Evolutionary conservation across 345 rosid genomes (phyloP).

Genomic region (Balakata baccata): DNA sequence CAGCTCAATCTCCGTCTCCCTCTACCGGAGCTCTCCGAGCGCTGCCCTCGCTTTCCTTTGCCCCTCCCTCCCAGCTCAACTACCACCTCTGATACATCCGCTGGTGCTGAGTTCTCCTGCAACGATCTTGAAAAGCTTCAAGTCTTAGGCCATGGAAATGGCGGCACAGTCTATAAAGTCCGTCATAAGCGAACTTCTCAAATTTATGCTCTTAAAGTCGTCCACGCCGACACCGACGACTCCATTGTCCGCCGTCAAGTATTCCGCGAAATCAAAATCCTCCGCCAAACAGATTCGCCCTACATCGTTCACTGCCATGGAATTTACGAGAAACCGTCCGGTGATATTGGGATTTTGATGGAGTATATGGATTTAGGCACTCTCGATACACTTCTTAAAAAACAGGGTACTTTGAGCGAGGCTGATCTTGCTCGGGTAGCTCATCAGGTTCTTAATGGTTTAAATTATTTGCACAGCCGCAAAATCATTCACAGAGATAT

Average conservation of each 20-base stretch:
- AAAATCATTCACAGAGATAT: conserved; percentile 81
- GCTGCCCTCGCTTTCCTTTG: conserved; percentile 47
- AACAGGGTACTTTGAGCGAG: conserved; percentile 53
- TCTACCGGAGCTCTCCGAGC: conserved; percentile 45
- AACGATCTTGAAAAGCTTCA: conserved; percentile 62
- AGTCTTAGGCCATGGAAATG: conserved; percentile 83
- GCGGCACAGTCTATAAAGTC: conserved; percentile 77
- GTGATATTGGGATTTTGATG: conserved; percentile 65
- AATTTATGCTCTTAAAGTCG: conserved; percentile 64
- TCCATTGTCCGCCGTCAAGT: conserved; percentile 55
- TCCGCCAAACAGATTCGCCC: conserved; percentile 74
- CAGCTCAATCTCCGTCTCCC: conserved; percentile 83
- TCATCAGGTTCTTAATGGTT: conserved; percentile 58
- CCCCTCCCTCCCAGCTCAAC: conserved; percentile 45
- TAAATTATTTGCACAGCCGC: conserved; percentile 56
- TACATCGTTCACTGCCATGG: conserved; percentile 57
- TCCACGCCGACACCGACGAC: conserved; percentile 54
- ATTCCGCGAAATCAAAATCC: conserved; percentile 71
- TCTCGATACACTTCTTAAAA: conserved; percentile 45
- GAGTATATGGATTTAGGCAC: conserved; percentile 84
- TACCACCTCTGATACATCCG: conserved; percentile 5
- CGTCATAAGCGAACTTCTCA: conserved; percentile 52
- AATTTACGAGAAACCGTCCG: conserved; percentile 56
- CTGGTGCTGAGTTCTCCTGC: conserved; percentile 9
- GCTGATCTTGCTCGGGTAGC: conserved; percentile 45